Evolutionary conservation across 129 eudicot genomes (phyloP).

Genomic region (Sambucus nigra): DNA sequence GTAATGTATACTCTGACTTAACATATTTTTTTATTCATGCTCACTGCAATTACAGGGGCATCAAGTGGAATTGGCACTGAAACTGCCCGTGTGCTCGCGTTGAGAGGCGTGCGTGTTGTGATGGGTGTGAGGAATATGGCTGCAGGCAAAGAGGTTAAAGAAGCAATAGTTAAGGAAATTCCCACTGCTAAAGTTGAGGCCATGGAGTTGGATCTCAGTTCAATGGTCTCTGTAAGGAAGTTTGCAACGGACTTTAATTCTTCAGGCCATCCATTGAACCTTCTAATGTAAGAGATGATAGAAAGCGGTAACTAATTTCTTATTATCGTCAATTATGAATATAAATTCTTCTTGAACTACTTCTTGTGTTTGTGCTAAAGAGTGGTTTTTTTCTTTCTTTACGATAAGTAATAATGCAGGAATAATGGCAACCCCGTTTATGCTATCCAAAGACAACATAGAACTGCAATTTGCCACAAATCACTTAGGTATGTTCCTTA

Average conservation of each 20-base stretch:
- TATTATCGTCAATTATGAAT: neutral
- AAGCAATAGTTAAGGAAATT: constrained; percentile 53
- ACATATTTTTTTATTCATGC: neutral
- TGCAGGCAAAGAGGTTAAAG: constrained; percentile 69
- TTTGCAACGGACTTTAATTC: constrained; percentile 68
- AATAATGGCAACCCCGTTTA: constrained; percentile 65
- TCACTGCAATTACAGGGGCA: constrained; percentile 51
- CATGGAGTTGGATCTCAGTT: constrained; percentile 78
- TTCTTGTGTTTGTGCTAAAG: neutral
- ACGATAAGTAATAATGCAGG: constrained; percentile 87
- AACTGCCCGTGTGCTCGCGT: constrained; percentile 76
- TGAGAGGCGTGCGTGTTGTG: constrained; percentile 66
- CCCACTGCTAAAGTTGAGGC: constrained; percentile 70
- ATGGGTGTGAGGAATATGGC: constrained; percentile 74
- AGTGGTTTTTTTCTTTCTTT: neutral
- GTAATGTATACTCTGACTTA: too few relatives aligned
- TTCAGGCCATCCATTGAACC: constrained; percentile 57
- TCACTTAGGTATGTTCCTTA: constrained; percentile 54
- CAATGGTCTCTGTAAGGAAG: constrained; percentile 69
- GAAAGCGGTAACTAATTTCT: neutral
- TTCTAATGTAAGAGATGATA: constrained; percentile 56
- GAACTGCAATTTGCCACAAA: constrained; percentile 94
- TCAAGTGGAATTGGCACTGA: constrained; percentile 86
- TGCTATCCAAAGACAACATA: constrained; percentile 74
- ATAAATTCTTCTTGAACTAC: neutral